These are phyloP conservation scores for Aspergillus tanneri DNA, from an alignment of 2,329 filamentous ascomycete species.

Conservation along the genomic window DNA sequence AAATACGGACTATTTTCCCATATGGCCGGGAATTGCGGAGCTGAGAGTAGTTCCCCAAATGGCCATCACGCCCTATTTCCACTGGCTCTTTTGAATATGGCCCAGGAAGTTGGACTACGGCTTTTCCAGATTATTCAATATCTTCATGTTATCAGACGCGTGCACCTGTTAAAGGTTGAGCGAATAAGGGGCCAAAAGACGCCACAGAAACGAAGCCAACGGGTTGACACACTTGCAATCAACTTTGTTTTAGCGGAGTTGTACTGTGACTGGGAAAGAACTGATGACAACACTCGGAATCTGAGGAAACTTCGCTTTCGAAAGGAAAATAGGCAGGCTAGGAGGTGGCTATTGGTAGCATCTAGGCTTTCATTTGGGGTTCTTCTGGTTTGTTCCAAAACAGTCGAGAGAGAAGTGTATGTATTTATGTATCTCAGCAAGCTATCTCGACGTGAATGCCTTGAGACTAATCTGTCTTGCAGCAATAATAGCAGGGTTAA, in stretches of 20 bases:
- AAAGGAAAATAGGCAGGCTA: background rate
- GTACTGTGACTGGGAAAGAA: constrained; percentile 1
- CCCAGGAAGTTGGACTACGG: constrained; percentile 1
- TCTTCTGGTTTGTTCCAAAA: background rate
- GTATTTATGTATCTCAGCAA: background rate
- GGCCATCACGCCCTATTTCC: background rate
- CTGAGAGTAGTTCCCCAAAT: background rate
- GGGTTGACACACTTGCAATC: background rate
- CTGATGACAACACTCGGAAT: background rate
- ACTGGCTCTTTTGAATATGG: background rate
- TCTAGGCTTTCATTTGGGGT: background rate
- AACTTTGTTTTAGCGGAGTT: background rate
- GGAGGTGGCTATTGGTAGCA: background rate
- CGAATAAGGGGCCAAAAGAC: background rate
- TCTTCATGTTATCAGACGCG: constrained; percentile 1
- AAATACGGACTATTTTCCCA: background rate
- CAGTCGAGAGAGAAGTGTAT: background rate
- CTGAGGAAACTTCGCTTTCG: constrained; percentile 1
- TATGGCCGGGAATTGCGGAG: background rate
- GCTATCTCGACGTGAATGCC: background rate
- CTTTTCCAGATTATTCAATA: constrained; percentile 1
- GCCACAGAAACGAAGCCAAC: background rate
- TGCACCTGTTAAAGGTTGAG: constrained; percentile 1
- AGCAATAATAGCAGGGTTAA: constrained; percentile 1
- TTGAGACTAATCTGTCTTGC: background rate